Conservation (phyloP, 1,284 basidiomycete species). For the Fomitiporia mediterranea region DNA sequence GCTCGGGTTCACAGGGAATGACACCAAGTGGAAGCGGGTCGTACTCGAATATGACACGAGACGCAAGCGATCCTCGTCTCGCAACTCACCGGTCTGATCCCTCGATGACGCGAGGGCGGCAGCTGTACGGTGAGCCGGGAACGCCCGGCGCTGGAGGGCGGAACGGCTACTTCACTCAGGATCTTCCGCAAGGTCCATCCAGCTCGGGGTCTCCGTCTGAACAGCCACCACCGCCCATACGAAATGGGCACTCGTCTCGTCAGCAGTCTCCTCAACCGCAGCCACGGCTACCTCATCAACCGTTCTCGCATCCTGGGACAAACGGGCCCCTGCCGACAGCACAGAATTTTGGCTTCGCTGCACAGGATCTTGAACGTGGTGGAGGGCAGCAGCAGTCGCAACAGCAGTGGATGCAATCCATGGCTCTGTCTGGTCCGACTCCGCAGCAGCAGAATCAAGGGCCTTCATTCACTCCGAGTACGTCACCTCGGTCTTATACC, state of each 20-base stretch:
- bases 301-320: conserved; percentile 40
- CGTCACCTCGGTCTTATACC: conserved; percentile 18
- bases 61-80: conserved; percentile 23
- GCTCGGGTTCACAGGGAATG: conserved; percentile 28
- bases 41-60: conserved; percentile 14
- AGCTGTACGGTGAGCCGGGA: conserved; percentile 15
- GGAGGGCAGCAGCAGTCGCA: conserved; percentile 10
- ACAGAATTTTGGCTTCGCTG: conserved; percentile 5
- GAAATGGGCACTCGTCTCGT: conserved; percentile 36
- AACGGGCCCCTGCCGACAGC: conserved; percentile 19
- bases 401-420: conserved; percentile 16
- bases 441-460: conserved; percentile 6
- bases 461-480: not conserved
- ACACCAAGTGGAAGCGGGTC: conserved; percentile 23
- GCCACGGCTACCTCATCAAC: conserved; percentile 36
- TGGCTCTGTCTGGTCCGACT: conserved; percentile 10
- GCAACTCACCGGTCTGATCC: conserved; percentile 27
- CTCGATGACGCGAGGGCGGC: conserved; percentile 24
- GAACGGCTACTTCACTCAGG: conserved; percentile 20
- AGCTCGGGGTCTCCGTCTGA: conserved; percentile 35
- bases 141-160: not conserved
- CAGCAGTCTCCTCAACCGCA: conserved; percentile 40
- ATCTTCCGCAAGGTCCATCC: conserved; percentile 16
- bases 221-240: conserved; percentile 27
- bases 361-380: conserved; percentile 8